Percentiles rank a stretch among this genome's conserved stretches.
Conservation (phyloP, 2,329 filamentous ascomycete species). For the Cercospora sp. region DNA sequence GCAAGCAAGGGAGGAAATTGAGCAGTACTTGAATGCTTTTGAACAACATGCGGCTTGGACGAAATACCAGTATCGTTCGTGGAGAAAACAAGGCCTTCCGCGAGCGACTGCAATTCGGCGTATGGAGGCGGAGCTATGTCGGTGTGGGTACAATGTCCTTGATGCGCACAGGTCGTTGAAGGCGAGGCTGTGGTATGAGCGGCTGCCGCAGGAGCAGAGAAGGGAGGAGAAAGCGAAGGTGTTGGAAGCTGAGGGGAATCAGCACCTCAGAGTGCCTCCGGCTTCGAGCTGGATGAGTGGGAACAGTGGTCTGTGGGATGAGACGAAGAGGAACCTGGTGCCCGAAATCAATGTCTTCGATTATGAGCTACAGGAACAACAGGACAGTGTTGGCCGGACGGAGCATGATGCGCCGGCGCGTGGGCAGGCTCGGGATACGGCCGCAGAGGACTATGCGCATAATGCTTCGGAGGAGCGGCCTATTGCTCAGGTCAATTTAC, state of each 20-base stretch:
- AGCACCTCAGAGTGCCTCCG: not conserved
- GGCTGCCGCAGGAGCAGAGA: not conserved
- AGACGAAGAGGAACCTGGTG: not conserved
- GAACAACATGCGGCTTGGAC: slow-evolving; percentile 7
- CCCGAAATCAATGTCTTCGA: not conserved
- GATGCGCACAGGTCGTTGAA: slow-evolving; percentile 8
- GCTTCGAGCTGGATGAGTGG: not conserved
- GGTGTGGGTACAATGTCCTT: slow-evolving; percentile 4
- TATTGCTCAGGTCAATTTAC: not conserved
- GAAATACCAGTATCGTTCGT: not conserved
- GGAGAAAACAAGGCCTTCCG: not conserved
- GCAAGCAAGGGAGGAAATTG: slow-evolving; percentile 1
- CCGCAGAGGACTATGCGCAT: not conserved
- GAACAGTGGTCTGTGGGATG: not conserved
- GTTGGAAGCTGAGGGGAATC: not conserved
- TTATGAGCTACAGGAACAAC: not conserved
- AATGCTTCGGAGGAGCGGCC: not conserved
- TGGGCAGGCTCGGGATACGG: not conserved
- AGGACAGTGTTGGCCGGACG: not conserved
- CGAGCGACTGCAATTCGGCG: slow-evolving; percentile 5
- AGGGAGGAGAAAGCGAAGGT: not conserved
- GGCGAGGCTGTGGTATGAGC: not conserved
- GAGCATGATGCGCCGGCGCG: not conserved
- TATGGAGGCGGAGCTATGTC: slow-evolving; percentile 7
- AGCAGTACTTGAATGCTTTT: not conserved